Evolutionary conservation across 306 rosid species (phyloP), one percentile per base, ranked within the genome.

Genomic region (Vigna reflexopilosa): DNA sequence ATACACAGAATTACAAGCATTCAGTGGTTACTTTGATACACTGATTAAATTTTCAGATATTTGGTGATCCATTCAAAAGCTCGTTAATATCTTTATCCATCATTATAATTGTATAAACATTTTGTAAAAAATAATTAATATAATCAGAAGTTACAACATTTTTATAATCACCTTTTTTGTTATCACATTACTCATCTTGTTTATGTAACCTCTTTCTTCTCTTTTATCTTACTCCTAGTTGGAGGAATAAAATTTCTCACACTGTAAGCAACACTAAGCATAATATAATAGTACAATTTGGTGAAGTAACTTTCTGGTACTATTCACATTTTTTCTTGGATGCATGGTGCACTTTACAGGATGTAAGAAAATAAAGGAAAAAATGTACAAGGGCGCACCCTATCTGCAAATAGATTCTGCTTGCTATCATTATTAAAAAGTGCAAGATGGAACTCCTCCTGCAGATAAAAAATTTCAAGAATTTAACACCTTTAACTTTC

Each of bases 371-470:
- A 48, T 32, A 34, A 28, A 38, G 6, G 26, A 55, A 38, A 30
- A 13, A 58, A 13, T 28, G 36, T 8, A 63, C 45, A 30, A 72
- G 40, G 64, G 79, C 86, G 2, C 19, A 92, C 96, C 92, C 89
- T 90, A 81, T 80, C 89, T 63, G 89, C 91, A 78, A 92, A 91
- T 58, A 90, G 88, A 76, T 83, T 89, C 77, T 76, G 86, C 80
- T 78, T 76, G 70, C 22, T 67, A 72, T 83, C 81, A 78, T 87
- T 87, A 59, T 58, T 77, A 11, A 87, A 78, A 55, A 90, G 86
- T 52, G 97, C 97, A 67, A 90, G 91, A 36, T 79, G 83, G 58
- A 92, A 90, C 77, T 92, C 93, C 73, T 90, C 93, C 97, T 92
- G 85, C 68, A 61, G 67, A 81, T 50, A 34, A 16, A 17, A 72